Base-by-base conservation (phyloP, 148 eudicot species). In the Oxyria digyna region DNA sequence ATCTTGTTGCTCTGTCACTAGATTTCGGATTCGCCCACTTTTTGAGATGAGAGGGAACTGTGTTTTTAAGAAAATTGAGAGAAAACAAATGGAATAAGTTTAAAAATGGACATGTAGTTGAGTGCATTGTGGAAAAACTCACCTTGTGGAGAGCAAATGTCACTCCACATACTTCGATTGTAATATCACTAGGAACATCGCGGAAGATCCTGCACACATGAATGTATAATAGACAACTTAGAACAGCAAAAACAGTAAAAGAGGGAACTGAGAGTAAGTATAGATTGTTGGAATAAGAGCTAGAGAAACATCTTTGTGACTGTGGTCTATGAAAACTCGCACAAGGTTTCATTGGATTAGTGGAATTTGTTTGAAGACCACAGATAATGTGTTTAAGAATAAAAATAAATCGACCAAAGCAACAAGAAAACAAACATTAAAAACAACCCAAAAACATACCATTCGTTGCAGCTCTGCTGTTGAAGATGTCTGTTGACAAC, bases 41-140 rank as follows among this genome's bases (percentile, higher is more conserved):
- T 85, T 82, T 18, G 98, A 94, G 67, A 88, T 96, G 32, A 94
- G 84, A 78, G 97, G 98, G 67, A 94, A 94, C 98, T 90, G 87
- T 12, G 68, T 64, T 35, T 64, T 35, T 24, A 32, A 20, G 26
- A 18, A 32, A 48, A 21, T 50, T 26, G 55, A 64, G 18, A 75
- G 50, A 52, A 2, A 74, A 43, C 4, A 4, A 24, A 35, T 35
- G 38, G 0, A 0, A 8, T 35, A 38, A 43, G 27, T 21, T 68
- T 23, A 24, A 3, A 23, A 45, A 40, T 65, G 50, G 20, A 17
- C n/a, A 46, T 46, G 50, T 17, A 46, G n/a, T n/a, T n/a, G n/a
- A n/a, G n/a, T n/a, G n/a, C n/a, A n/a, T n/a, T n/a, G n/a, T 46
- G 50, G 50, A 46, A 4, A 46, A 46, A 35, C 76, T 83, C 72